phyloP scores from a whole-genome alignment of 768 basidiomycete genomes.

The Pisolithus tinctorius region DNA sequence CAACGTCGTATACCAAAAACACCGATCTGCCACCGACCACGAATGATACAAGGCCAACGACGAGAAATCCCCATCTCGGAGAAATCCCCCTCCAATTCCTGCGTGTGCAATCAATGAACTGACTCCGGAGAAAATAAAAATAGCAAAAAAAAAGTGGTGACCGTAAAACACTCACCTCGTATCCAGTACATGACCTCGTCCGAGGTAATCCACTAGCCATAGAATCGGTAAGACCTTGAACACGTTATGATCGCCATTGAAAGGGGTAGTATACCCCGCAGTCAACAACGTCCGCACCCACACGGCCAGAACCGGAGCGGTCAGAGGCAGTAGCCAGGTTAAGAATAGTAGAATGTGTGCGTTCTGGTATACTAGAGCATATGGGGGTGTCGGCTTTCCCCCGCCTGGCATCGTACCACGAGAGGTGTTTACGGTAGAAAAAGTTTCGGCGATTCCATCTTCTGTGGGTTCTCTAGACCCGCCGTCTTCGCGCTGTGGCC shows the following conservation, averaged over 20 bases:
- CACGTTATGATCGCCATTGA: slow-evolving; percentile 75
- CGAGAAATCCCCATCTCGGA: slow-evolving; percentile 47
- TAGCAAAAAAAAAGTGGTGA: too few species aligned
- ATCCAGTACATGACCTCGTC: slow-evolving; percentile 42
- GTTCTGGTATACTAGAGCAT: slow-evolving; percentile 31
- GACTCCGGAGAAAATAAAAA: background rate
- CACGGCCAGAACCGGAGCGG: slow-evolving; percentile 72
- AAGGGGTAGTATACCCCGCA: slow-evolving; percentile 72
- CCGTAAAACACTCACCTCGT: slow-evolving; percentile 28
- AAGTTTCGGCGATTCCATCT: background rate
- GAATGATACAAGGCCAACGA: slow-evolving; percentile 49
- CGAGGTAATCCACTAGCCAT: slow-evolving; percentile 54
- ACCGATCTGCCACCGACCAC: slow-evolving; percentile 60
- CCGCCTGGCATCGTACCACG: background rate
- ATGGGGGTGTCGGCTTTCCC: background rate
- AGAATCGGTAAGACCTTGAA: slow-evolving; percentile 59
- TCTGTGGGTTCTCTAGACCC: background rate
- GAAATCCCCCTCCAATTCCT: slow-evolving; percentile 10
- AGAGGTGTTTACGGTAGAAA: background rate
- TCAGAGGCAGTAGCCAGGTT: slow-evolving; percentile 75
- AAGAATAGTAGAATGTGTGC: slow-evolving; percentile 65
- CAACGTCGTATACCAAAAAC: slow-evolving; percentile 60
- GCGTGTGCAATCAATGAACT: background rate
- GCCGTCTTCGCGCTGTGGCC: background rate
- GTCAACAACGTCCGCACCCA: slow-evolving; percentile 86